Percentiles rank a stretch among this genome's conserved stretches.
Evolutionary conservation across 2,329 filamentous ascomycete species (phyloP).

Genomic region (Colletotrichum liriopes): DNA sequence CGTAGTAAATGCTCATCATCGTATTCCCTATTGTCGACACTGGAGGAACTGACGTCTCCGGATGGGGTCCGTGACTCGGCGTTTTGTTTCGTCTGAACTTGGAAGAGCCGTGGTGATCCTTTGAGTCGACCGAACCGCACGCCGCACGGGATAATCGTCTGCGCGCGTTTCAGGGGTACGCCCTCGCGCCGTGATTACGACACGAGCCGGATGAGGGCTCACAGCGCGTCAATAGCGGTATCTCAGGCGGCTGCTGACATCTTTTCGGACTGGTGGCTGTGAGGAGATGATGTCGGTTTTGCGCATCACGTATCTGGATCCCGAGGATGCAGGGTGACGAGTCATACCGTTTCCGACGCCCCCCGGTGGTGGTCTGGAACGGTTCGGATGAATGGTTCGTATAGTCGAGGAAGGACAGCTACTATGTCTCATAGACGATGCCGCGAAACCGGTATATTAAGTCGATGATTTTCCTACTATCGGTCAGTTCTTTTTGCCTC

Average conservation of each 20-base stretch:
- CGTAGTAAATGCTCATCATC: neutral
- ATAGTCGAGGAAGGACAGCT: too few species aligned
- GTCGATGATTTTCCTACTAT: neutral
- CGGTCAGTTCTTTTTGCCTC: neutral
- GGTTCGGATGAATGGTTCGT: slow-evolving; percentile 34
- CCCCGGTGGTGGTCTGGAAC: neutral
- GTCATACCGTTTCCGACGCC: slow-evolving; percentile 8
- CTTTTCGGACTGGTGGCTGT: neutral
- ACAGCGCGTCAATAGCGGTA: neutral
- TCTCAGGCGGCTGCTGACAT: neutral
- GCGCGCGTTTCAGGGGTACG: slow-evolving; percentile 39
- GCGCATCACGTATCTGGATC: slow-evolving; percentile 14
- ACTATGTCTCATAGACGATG: slow-evolving; percentile 2
- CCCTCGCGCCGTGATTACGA: slow-evolving; percentile 10
- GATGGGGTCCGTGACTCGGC: slow-evolving; percentile 20
- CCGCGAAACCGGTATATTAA: slow-evolving; percentile 31
- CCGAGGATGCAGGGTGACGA: slow-evolving; percentile 7
- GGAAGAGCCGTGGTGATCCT: slow-evolving; percentile 16
- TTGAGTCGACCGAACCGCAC: slow-evolving; percentile 17
- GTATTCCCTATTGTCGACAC: neutral
- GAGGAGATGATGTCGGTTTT: slow-evolving; percentile 3
- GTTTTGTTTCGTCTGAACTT: slow-evolving; percentile 37
- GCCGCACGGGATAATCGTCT: slow-evolving; percentile 13
- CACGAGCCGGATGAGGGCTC: slow-evolving; percentile 11
- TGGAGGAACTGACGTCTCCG: slow-evolving; percentile 11